A percentile compares a stretch with the other conserved stretches of the same genome.
These are phyloP conservation scores for Metschnikowia kunwiensis DNA, from an alignment of 805 yeast species.

Conservation along the genomic window DNA sequence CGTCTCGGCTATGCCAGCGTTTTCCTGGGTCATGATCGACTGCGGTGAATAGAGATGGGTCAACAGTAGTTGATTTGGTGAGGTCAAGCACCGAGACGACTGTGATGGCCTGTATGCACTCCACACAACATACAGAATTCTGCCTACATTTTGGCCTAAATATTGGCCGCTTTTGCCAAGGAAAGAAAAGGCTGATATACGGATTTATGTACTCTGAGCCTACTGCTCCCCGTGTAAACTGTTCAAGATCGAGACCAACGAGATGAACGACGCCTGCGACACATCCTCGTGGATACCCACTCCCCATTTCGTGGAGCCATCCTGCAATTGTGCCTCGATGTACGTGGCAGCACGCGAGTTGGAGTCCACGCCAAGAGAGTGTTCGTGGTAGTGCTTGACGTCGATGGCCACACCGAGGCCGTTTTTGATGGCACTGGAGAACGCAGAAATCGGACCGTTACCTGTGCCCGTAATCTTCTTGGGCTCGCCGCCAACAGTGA, in stretches of 20 bases:
- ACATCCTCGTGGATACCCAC: constrained; percentile 91
- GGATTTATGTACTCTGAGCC: no score
- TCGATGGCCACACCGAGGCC: constrained; percentile 49
- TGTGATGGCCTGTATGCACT: not conserved
- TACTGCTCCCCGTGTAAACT: constrained; percentile 31
- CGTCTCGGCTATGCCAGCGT: constrained; percentile 49
- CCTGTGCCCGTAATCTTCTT: constrained; percentile 56
- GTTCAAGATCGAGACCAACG: constrained; percentile 65
- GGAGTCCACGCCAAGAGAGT: constrained; percentile 73
- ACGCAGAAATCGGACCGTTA: constrained; percentile 81
- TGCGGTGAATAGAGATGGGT: no score
- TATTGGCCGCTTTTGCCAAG: no score
- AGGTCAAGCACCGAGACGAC: no score
- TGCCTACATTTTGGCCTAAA: no score
- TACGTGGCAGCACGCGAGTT: constrained; percentile 75
- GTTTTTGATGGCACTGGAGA: constrained; percentile 41
- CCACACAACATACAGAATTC: no score
- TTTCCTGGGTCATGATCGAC: constrained; percentile 29
- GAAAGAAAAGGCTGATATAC: no score
- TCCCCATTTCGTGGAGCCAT: constrained; percentile 62
- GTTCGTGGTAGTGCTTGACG: constrained; percentile 73
- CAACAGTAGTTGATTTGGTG: no score
- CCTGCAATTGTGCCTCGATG: constrained; percentile 31
- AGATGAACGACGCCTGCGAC: constrained; percentile 75
- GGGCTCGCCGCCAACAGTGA: constrained; percentile 38